Percentiles rank a stretch among this genome's conserved stretches.
phyloP scores from a whole-genome alignment of 768 basidiomycete species.

The Panellus pusillus region DNA sequence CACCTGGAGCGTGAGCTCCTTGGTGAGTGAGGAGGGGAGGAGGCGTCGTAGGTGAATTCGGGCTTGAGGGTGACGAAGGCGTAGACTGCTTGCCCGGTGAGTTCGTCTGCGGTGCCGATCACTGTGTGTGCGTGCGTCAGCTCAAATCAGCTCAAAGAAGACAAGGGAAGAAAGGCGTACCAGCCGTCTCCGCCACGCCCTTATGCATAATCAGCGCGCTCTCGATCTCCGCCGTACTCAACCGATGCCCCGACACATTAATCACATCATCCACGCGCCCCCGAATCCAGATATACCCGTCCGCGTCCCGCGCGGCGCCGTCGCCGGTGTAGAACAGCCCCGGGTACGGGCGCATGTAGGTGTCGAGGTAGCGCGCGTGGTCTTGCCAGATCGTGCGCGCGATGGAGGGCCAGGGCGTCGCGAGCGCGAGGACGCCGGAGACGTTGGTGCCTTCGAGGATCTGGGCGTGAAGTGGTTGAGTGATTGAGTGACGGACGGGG shows the following conservation, averaged over 20 bases:
- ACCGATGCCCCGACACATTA: conserved; percentile 96
- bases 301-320: conserved; percentile 89
- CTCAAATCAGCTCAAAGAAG: not conserved
- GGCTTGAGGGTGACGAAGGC: conserved; percentile 96
- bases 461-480: too few species aligned
- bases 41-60: conserved; percentile 82
- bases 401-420: conserved; percentile 92
- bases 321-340: conserved; percentile 98
- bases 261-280: conserved; percentile 97
- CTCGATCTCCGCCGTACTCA: conserved; percentile 98
- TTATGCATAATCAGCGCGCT: conserved; percentile 92
- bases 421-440: conserved; percentile 88
- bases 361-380: conserved; percentile 75
- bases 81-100: conserved; percentile 92
- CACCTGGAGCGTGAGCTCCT: conserved; percentile 93
- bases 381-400: conserved; percentile 91
- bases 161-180: conserved; percentile 27
- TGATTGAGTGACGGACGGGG: not conserved
- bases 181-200: conserved; percentile 95
- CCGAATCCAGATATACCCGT: conserved; percentile 99
- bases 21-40: too few species aligned
- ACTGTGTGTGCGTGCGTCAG: conserved; percentile 36
- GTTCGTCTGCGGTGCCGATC: conserved; percentile 81
- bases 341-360: conserved; percentile 73
- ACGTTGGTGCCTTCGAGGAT: conserved; percentile 78